A percentile compares a stretch with the other conserved stretches of the same genome.
Evolutionary conservation across 306 rosid species (phyloP).

Genomic region (Trichosanthes cucumerina): DNA sequence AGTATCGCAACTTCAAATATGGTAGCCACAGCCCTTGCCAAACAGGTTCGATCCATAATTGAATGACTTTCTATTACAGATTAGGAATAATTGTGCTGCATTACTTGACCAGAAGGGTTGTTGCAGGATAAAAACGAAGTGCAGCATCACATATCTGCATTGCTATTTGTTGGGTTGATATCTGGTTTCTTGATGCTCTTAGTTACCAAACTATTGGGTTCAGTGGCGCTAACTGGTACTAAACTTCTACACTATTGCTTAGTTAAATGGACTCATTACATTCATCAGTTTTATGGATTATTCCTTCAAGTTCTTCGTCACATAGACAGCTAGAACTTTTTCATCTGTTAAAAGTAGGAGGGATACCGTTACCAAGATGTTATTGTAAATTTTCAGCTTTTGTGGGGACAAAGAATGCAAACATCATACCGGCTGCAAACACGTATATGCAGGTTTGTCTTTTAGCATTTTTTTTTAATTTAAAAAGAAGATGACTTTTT

Average conservation of each 20-base stretch:
- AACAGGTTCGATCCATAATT: constrained; percentile 34
- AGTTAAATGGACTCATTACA: neutral
- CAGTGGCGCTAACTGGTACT: constrained; percentile 63
- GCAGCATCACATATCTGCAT: constrained; percentile 59
- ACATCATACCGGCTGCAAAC: constrained; percentile 73
- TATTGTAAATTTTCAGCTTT: constrained; percentile 50
- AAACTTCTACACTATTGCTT: constrained; percentile 2
- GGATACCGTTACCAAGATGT: constrained; percentile 22
- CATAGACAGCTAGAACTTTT: constrained; percentile 10
- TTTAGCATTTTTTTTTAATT: neutral
- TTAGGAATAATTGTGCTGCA: neutral
- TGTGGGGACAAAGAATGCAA: constrained; percentile 52
- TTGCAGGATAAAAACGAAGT: constrained; percentile 74
- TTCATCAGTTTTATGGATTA: neutral
- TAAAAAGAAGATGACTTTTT: neutral
- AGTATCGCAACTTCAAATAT: constrained; percentile 86
- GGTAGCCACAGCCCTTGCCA: constrained; percentile 89
- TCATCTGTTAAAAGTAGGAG: constrained; percentile 15
- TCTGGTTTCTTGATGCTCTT: constrained; percentile 77
- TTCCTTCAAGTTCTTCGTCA: neutral
- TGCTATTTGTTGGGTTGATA: constrained; percentile 71
- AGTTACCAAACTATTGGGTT: constrained; percentile 61
- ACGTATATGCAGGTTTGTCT: constrained; percentile 65
- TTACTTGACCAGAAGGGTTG: constrained; percentile 5
- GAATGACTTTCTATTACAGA: neutral